Evolutionary conservation across 768 basidiomycete species (phyloP).

Genomic region (Leccinum olivaceopallidum): DNA sequence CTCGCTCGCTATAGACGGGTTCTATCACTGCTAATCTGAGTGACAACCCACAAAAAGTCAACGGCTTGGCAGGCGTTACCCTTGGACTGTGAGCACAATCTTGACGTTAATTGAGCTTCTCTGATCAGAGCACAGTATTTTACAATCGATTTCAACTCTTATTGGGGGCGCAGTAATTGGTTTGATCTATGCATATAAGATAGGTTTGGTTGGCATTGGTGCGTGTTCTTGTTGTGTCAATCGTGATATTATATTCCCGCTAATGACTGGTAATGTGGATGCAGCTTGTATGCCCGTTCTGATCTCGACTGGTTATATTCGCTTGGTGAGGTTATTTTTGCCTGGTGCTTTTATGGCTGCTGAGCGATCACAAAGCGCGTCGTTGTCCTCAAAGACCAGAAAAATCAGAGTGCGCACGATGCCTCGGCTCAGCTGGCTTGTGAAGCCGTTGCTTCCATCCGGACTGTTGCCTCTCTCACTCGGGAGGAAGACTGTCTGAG

Average conservation of each 20-base stretch:
- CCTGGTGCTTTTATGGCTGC: background rate
- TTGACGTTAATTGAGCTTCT: no score
- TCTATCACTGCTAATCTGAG: no score
- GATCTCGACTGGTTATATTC: conserved; percentile 80
- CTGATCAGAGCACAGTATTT: no score
- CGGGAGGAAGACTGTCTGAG: conserved; percentile 78
- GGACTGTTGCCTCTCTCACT: conserved; percentile 87
- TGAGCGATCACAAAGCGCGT: conserved; percentile 49
- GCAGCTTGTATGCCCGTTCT: conserved; percentile 67
- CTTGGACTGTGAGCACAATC: no score
- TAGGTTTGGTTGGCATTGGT: conserved; percentile 71
- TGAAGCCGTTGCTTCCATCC: conserved; percentile 87
- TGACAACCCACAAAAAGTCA: no score
- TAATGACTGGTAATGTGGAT: background rate
- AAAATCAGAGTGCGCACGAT: conserved; percentile 80
- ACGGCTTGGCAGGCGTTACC: no score
- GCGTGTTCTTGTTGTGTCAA: conserved; percentile 1
- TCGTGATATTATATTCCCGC: no score
- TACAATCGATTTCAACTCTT: no score
- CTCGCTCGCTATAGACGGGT: no score
- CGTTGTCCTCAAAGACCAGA: conserved; percentile 84
- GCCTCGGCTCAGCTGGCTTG: conserved; percentile 85
- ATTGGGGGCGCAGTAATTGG: no score
- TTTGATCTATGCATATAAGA: no score
- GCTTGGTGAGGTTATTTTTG: conserved; percentile 51